A percentile compares a stretch with the other conserved stretches of the same genome.
phyloP scores from a whole-genome alignment of 768 basidiomycete species.

The Suillus paluster region DNA sequence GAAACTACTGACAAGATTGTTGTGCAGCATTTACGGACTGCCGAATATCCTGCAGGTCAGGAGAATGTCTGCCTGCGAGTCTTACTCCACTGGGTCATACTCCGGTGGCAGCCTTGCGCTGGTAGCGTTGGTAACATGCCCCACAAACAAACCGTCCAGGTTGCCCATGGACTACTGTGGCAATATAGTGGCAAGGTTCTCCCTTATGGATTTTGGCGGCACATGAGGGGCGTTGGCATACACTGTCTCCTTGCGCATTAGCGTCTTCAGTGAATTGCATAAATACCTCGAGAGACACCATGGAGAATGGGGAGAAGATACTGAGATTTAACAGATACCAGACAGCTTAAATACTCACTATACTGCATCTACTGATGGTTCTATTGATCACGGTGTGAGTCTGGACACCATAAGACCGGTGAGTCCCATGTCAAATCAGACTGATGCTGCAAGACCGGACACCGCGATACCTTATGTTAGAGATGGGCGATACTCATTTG shows the following conservation, averaged over 20 bases:
- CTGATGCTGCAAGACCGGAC: too few relatives aligned
- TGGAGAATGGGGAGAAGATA: not conserved
- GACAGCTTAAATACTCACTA: not conserved
- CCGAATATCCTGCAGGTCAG: not conserved
- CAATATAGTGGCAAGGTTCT: slow-evolving; percentile 10
- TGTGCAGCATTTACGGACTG: slow-evolving; percentile 6
- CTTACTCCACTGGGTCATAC: not conserved
- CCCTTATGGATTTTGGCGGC: slow-evolving; percentile 7
- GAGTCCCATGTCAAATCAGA: too few relatives aligned
- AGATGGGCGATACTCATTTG: too few relatives aligned
- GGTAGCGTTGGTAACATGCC: slow-evolving; percentile 7
- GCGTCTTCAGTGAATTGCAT: slow-evolving; percentile 16
- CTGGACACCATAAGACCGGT: too few relatives aligned
- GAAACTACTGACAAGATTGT: not conserved
- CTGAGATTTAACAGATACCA: not conserved
- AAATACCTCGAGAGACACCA: slow-evolving; percentile 5
- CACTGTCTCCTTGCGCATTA: not conserved
- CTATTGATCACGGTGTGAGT: too few relatives aligned
- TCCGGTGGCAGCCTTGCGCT: not conserved
- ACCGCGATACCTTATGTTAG: too few relatives aligned
- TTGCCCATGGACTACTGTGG: not conserved
- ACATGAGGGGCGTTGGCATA: slow-evolving; percentile 1
- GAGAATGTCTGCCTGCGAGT: not conserved
- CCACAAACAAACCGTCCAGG: slow-evolving; percentile 4
- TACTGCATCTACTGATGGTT: too few relatives aligned